Evolutionary conservation across 768 basidiomycete genomes (phyloP).

Genomic region (Boletus subcaerulescens): DNA sequence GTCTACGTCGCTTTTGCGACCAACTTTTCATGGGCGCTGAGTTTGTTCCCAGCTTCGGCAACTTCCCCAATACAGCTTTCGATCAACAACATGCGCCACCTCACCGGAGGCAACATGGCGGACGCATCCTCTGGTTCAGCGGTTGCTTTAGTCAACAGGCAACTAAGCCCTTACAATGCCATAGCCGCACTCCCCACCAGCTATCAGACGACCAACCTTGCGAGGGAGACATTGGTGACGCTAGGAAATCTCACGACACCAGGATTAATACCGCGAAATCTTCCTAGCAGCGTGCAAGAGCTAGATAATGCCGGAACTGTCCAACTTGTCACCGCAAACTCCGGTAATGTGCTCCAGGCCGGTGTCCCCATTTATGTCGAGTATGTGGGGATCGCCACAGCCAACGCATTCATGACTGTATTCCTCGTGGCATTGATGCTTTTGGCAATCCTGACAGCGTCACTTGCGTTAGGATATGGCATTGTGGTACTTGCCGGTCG

Average conservation of each 20-base stretch:
- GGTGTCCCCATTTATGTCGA: slow-evolving; percentile 84
- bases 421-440: slow-evolving; percentile 73
- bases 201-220: background rate
- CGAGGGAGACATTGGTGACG: slow-evolving; percentile 6
- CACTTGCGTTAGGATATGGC: slow-evolving; percentile 52
- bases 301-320: slow-evolving; percentile 39
- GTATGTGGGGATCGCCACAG: slow-evolving; percentile 71
- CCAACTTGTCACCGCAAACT: slow-evolving; percentile 59
- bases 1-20: slow-evolving; percentile 77
- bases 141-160: slow-evolving; percentile 75
- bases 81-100: slow-evolving; percentile 78
- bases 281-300: slow-evolving; percentile 25
- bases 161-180: slow-evolving; percentile 75
- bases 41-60: slow-evolving; percentile 57
- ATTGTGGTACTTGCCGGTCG: slow-evolving; percentile 31
- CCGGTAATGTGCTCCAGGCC: slow-evolving; percentile 67
- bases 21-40: slow-evolving; percentile 90
- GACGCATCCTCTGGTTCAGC: slow-evolving; percentile 58
- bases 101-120: slow-evolving; percentile 74
- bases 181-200: background rate
- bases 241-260: slow-evolving; percentile 11
- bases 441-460: slow-evolving; percentile 52
- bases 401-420: slow-evolving; percentile 89
- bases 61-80: slow-evolving; percentile 65
- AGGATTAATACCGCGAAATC: background rate